Conservation (phyloP, 2,329 filamentous ascomycete species). For the Nemania sp. region DNA sequence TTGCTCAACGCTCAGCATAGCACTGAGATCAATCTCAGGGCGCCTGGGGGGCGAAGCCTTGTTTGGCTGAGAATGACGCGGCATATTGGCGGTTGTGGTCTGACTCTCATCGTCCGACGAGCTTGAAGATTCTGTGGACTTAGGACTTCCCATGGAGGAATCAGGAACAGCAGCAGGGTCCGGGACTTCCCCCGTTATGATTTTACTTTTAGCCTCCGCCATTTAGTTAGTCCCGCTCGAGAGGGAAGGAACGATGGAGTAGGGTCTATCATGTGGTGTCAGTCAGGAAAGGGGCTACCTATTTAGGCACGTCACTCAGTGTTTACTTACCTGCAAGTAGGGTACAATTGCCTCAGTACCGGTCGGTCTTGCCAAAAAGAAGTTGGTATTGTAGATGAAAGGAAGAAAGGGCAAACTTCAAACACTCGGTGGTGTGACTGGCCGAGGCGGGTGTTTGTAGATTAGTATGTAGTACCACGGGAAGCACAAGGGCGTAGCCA, state of each 20-base stretch:
- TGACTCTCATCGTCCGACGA: conserved; percentile 34
- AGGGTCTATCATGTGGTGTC: not conserved
- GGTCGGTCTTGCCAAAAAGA: not conserved
- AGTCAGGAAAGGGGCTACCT: no score
- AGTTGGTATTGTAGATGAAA: not conserved
- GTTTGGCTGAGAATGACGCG: conserved; percentile 18
- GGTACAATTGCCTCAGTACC: not conserved
- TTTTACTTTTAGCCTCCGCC: not conserved
- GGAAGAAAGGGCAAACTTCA: not conserved
- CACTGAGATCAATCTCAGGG: conserved; percentile 54
- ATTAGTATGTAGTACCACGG: not conserved
- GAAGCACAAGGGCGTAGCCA: not conserved
- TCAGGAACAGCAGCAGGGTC: not conserved
- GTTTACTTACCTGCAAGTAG: not conserved
- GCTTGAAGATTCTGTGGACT: conserved; percentile 14
- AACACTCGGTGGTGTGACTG: not conserved
- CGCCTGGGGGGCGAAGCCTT: conserved; percentile 43
- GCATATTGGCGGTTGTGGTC: conserved; percentile 25
- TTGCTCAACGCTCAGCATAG: conserved; percentile 52
- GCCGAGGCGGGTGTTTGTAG: conserved; percentile 13
- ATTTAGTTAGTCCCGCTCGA: not conserved
- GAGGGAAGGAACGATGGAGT: conserved; percentile 5
- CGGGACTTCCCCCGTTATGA: conserved; percentile 13
- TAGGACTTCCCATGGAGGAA: conserved; percentile 20
- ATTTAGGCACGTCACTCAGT: not conserved